Evolutionary conservation across 2,329 filamentous ascomycete species (phyloP).

Genomic region (Anisogramma anomala): DNA sequence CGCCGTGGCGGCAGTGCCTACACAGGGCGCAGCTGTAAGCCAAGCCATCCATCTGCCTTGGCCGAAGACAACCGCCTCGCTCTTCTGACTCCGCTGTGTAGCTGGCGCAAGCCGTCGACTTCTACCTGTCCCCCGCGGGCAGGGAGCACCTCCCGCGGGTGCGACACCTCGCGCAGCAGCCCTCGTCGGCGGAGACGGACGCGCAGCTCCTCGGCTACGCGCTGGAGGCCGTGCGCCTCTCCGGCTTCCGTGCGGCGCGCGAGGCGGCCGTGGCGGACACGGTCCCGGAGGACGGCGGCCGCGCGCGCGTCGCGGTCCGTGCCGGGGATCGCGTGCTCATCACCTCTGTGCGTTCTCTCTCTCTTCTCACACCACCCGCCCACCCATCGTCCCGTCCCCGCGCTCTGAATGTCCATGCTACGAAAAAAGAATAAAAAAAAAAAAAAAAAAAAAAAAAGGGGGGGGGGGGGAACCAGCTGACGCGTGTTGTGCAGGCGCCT

Average conservation of each 20-base stretch:
- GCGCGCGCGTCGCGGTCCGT: conserved; percentile 37
- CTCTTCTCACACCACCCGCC: background rate
- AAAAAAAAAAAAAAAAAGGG: too few species aligned
- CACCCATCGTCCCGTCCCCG: background rate
- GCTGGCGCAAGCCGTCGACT: conserved; percentile 64
- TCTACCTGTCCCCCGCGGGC: conserved; percentile 51
- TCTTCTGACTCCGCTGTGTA: too few species aligned
- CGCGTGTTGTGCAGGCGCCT: conserved; percentile 40
- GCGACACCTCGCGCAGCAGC: conserved; percentile 43
- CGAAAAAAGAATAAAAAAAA: too few species aligned
- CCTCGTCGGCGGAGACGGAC: conserved; percentile 46
- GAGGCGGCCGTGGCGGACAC: conserved; percentile 30
- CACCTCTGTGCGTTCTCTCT: conserved; percentile 39
- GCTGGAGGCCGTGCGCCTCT: conserved; percentile 60
- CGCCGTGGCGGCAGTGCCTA: conserved; percentile 55
- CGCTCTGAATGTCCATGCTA: too few species aligned
- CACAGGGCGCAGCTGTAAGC: conserved; percentile 55
- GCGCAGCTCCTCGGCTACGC: conserved; percentile 56
- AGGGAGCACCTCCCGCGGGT: conserved; percentile 47
- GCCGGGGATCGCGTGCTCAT: conserved; percentile 51
- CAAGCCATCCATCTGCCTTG: background rate
- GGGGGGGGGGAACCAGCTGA: too few species aligned
- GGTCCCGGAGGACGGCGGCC: conserved; percentile 36
- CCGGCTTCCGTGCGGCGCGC: conserved; percentile 50
- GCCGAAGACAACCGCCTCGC: too few species aligned